Conservation (phyloP, 805 yeast genomes). For the Schwanniomyces vanrijiae region DNA sequence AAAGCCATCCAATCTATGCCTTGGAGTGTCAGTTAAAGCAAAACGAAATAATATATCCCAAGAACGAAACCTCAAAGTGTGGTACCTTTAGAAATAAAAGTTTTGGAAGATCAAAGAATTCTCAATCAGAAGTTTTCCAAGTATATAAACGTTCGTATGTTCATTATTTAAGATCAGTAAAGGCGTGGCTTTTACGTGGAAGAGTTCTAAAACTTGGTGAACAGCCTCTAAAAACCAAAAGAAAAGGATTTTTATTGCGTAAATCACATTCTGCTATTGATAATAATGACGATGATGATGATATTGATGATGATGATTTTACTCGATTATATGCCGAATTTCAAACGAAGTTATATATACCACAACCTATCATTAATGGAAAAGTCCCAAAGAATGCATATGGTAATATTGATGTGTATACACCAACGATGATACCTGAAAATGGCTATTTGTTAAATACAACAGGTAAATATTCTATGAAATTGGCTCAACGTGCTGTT, state of each 20-base stretch:
- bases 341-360: slow-evolving; percentile 71
- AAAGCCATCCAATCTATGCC: slow-evolving; percentile 83
- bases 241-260: slow-evolving; percentile 15
- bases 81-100: slow-evolving; percentile 62
- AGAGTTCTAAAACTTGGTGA: slow-evolving; percentile 70
- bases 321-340: slow-evolving; percentile 68
- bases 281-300: slow-evolving; percentile 18
- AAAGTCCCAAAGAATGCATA: slow-evolving; percentile 70
- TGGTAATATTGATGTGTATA: slow-evolving; percentile 83
- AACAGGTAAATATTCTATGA: slow-evolving; percentile 29
- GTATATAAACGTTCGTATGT: slow-evolving; percentile 73
- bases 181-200: slow-evolving; percentile 85
- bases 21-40: slow-evolving; percentile 70
- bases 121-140: slow-evolving; percentile 37
- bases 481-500: slow-evolving; percentile 69
- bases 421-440: slow-evolving; percentile 76
- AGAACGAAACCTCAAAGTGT: slow-evolving; percentile 52
- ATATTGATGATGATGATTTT: slow-evolving; percentile 54
- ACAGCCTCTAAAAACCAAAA: slow-evolving; percentile 56
- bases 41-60: slow-evolving; percentile 72
- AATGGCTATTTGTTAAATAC: slow-evolving; percentile 62
- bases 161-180: slow-evolving; percentile 63
- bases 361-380: slow-evolving; percentile 69
- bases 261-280: neutral
- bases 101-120: slow-evolving; percentile 28